Base-by-base conservation (phyloP, 371 early-diverging fungal species). In the Mortierella polycephala region DNA sequence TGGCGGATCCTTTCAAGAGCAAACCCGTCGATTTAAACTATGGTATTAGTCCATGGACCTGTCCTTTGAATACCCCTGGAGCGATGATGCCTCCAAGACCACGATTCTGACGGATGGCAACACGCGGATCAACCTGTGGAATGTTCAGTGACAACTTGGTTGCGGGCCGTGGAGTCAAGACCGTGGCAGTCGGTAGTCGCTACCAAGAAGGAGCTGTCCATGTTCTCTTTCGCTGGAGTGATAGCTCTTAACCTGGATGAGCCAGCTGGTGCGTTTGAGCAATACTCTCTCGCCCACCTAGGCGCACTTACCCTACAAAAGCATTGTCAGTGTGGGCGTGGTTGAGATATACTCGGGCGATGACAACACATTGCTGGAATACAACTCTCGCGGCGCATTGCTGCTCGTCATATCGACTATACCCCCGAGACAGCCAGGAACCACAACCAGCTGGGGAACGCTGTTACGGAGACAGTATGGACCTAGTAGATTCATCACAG, bases 101-200 rank as follows among this genome's bases (percentile, higher is more conserved):
- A 50, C 53, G 1, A 41, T 75, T 50, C 18, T 69, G 54, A 65
- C 69, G 5, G 69, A 67, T 42, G 75, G 75, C 8, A 63, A 60
- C 30, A 41, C 69, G 75, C 18, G 71, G 67, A 5, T 75, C 75
- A 6, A 67, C 64, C 20, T 70, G 75, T 13, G 71, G 75, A 1
- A 67, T 70, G 75, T 42, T 53, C 14, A 51, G 50, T 11, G 67
- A 66, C 11, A 41, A 62, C 18, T 52, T 66, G 13, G 57, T 51
- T 10, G 8, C 14, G 37, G 23, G 20, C 14, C 67, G 70, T 40
- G 71, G 67, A 0, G 71, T 75, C 41, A 57, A 58, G 60, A 63
- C 67, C 0, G 56, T 70, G 5, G 64, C 63, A 1, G 60, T 69
- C 16, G 75, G 67, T 16, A 70, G 75, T 7, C 14, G 46, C 13